These are phyloP conservation scores for Hypoxylon sp. DNA, from an alignment of 2,329 filamentous ascomycete genomes.

Conservation along the genomic window DNA sequence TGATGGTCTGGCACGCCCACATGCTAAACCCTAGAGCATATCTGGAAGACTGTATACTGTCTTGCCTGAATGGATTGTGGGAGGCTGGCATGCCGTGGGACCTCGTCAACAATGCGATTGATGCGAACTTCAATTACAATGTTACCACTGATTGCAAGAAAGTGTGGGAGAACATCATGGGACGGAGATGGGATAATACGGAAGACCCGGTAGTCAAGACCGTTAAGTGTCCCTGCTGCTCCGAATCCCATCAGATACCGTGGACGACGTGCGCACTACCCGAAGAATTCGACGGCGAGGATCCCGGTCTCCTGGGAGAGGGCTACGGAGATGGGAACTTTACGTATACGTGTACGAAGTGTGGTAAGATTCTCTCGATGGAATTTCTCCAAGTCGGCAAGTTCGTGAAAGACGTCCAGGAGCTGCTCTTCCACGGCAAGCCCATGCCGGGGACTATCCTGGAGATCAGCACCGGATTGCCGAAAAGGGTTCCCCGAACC, in stretches of 20 bases:
- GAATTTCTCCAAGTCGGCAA: conserved; percentile 70
- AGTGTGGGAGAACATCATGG: conserved; percentile 62
- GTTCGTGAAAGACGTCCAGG: conserved; percentile 67
- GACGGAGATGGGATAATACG: conserved; percentile 69
- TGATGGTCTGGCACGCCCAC: conserved; percentile 85
- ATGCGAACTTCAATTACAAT: conserved; percentile 68
- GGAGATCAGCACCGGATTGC: conserved; percentile 63
- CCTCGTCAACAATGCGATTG: conserved; percentile 67
- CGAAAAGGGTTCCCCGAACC: conserved; percentile 50
- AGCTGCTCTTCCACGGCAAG: conserved; percentile 58
- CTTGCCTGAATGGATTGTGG: conserved; percentile 68
- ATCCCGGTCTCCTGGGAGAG: conserved; percentile 57
- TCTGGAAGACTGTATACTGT: conserved; percentile 77
- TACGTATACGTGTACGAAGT: conserved; percentile 61
- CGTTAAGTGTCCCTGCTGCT: conserved; percentile 69
- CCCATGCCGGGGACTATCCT: conserved; percentile 78
- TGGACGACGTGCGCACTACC: conserved; percentile 69
- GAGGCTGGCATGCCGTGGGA: conserved; percentile 74
- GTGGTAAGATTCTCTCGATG: conserved; percentile 63
- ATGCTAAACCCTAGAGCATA: conserved; percentile 82
- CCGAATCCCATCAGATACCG: conserved; percentile 55
- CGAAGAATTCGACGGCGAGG: conserved; percentile 52
- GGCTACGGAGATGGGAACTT: conserved; percentile 74
- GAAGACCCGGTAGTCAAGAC: conserved; percentile 62
- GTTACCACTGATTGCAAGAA: conserved; percentile 57